Conservation (phyloP, 805 yeast species). For the Kockiozyma suomiensis region DNA sequence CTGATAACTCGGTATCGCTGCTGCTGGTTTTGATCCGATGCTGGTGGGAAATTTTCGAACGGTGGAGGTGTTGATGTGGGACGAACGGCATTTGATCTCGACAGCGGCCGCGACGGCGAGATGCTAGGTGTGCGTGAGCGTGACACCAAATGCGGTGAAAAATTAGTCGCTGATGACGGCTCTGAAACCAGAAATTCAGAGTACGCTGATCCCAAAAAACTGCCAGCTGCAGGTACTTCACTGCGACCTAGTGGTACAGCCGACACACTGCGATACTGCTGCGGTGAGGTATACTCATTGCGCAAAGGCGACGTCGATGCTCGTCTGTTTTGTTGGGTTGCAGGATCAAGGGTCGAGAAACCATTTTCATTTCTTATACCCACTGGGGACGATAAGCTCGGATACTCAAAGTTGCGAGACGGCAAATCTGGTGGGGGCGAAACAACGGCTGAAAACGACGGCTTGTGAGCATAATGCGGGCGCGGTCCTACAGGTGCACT, state of each 20-base stretch:
- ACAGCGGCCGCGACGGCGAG: too few relatives aligned
- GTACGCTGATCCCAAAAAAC: neutral
- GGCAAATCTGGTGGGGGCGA: neutral
- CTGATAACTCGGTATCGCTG: too few relatives aligned
- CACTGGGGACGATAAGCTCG: too few relatives aligned
- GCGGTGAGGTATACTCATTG: neutral
- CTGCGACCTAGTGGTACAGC: neutral
- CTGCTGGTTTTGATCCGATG: too few relatives aligned
- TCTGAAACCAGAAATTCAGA: neutral
- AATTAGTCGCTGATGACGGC: too few relatives aligned
- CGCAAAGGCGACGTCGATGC: neutral
- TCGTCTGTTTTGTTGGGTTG: neutral
- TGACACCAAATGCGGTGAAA: too few relatives aligned
- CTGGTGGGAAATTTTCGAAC: neutral
- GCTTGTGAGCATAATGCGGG: neutral
- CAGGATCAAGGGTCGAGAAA: neutral
- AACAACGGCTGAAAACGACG: neutral
- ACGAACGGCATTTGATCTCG: neutral
- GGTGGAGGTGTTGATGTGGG: neutral
- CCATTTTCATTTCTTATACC: too few relatives aligned
- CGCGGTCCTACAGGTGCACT: neutral
- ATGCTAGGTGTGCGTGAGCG: too few relatives aligned
- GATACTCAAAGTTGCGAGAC: too few relatives aligned
- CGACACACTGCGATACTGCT: conserved; percentile 1
- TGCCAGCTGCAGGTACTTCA: neutral